Base-by-base conservation (phyloP, 768 basidiomycete genomes). In the Russula compacta region DNA sequence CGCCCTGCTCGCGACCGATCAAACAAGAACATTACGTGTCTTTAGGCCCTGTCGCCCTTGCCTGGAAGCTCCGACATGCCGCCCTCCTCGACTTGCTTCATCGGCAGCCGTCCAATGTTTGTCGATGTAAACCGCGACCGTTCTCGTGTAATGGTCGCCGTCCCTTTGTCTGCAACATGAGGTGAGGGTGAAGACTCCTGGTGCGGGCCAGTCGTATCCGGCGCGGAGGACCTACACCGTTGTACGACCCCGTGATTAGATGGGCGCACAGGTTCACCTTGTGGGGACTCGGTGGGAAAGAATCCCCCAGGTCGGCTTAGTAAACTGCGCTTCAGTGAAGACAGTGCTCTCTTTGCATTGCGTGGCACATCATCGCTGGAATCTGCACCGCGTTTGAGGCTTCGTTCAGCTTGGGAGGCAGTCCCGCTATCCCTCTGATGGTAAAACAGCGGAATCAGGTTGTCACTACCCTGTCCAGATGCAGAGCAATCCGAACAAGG, bases 71-170 rank as follows among this genome's bases (percentile, higher is more conserved):
- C 83, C 17, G 87, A 76, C 3, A 79, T 72, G 1, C 88, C 89
- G 9, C 86, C 88, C 17, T 76, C 74, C 90, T 89, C 92, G 1
- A 89, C 89, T 70, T 87, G 87, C 69, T 84, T 86, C 70, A 83
- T 74, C 0, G 91, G 75, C 35, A 92, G 73, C 40, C 75, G 78
- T 0, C 89, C 90, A 56, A 90, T 73, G 67, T 89, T 91, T 17
- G 76, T 67, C 0, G 86, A 83, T 24, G 12, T 17, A 36, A 56
- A 56, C 15, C 44, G 36, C 21, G 55, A 56, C 21, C 17, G 6
- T 56, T 35, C 44, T 15, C 35, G 24, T 39, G 36, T 7, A 21
- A 4, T 15, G 14, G 53, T 43, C 9, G 6, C 24, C 39, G 17
- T 42, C 24, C 39, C 11, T 40, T 32, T 7, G 24, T 12, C 21